phyloP scores from a whole-genome alignment of 345 rosid species.

The Excoecaria agallocha region DNA sequence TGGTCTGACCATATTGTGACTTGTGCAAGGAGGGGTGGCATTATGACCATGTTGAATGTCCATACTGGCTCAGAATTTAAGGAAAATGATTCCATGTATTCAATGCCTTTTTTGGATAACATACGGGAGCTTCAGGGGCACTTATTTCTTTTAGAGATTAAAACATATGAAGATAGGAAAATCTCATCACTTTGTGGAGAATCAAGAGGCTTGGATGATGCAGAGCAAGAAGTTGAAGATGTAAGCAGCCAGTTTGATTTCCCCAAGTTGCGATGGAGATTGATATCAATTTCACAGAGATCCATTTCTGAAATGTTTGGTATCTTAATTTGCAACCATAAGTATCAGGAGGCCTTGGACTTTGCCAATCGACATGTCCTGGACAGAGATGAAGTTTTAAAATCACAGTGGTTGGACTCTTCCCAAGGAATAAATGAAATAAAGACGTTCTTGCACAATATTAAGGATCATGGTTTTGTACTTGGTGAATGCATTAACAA shows the following conservation, averaged over 20 bases:
- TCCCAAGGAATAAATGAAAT: slow-evolving; percentile 55
- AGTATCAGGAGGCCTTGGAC: slow-evolving; percentile 69
- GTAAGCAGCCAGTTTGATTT: slow-evolving; percentile 33
- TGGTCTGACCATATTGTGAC: slow-evolving; percentile 78
- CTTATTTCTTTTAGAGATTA: slow-evolving; percentile 65
- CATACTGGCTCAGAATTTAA: slow-evolving; percentile 46
- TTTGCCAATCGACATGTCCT: slow-evolving; percentile 75
- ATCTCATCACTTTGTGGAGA: slow-evolving; percentile 31
- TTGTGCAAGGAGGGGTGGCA: slow-evolving; percentile 55
- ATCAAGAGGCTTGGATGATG: slow-evolving; percentile 28
- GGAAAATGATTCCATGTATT: slow-evolving; percentile 50
- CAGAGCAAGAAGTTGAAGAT: slow-evolving; percentile 33
- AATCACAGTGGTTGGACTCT: slow-evolving; percentile 83
- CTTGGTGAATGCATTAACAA: slow-evolving; percentile 75
- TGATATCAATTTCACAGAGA: slow-evolving; percentile 72
- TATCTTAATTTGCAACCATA: slow-evolving; percentile 52
- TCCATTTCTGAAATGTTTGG: slow-evolving; percentile 79
- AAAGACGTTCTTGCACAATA: slow-evolving; percentile 50
- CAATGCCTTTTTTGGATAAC: slow-evolving; percentile 69
- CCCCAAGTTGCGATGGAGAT: slow-evolving; percentile 56
- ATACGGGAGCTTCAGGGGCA: slow-evolving; percentile 48
- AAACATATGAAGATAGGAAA: slow-evolving; percentile 31
- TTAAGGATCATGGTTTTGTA: slow-evolving; percentile 68
- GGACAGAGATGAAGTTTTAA: slow-evolving; percentile 75
- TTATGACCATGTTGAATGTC: slow-evolving; percentile 54